These are phyloP conservation scores for Carex kokanica DNA, from an alignment of 176 grass and related monocot genomes.

Conservation along the genomic window DNA sequence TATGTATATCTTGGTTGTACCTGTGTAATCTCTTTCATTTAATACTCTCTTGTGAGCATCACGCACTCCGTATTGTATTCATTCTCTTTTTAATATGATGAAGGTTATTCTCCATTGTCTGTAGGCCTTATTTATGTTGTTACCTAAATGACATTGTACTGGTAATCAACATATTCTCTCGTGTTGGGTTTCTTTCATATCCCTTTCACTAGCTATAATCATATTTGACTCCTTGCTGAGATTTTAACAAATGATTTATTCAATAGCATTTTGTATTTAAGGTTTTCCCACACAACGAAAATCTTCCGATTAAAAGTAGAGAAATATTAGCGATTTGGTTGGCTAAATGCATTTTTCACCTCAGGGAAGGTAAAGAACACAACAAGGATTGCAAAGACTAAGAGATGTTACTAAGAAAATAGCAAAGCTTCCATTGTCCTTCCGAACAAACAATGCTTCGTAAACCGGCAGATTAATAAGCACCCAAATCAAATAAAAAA, in stretches of 20 bases:
- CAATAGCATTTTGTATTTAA: neutral
- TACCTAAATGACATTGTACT: neutral
- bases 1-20: neutral
- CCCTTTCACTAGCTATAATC: neutral
- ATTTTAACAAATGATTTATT: neutral
- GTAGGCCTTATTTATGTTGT: neutral
- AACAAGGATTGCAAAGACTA: slow-evolving; percentile 20
- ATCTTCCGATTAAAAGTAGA: neutral
- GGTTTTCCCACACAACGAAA: neutral
- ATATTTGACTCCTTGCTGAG: neutral
- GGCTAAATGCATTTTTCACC: neutral
- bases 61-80: neutral
- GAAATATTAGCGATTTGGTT: neutral
- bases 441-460: slow-evolving; percentile 58
- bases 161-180: neutral
- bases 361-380: neutral
- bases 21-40: slow-evolving; percentile 7
- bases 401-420: slow-evolving; percentile 31
- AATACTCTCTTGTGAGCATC: neutral
- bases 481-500: too few relatives aligned
- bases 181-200: neutral
- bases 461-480: slow-evolving; percentile 27
- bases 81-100: neutral
- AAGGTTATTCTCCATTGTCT: neutral
- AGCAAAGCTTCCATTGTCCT: slow-evolving; percentile 50